Evolutionary conservation across 192 early-diverging fungal species (phyloP).

Genomic region (Chytriomyces confervae): DNA sequence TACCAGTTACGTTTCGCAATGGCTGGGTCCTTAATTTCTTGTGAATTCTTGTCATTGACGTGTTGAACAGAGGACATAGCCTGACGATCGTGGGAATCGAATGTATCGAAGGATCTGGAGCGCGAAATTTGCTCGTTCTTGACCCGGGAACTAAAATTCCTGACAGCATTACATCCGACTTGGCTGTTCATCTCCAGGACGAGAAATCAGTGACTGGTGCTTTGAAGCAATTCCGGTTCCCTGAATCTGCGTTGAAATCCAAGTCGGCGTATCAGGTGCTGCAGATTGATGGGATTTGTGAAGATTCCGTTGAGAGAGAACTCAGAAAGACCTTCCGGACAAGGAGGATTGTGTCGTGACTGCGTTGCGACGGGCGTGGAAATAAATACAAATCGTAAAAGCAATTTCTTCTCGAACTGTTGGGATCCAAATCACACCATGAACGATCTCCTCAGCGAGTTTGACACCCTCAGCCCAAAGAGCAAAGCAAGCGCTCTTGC

Average conservation of each 20-base stretch:
- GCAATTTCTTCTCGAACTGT: too few relatives aligned
- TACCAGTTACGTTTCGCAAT: conserved; percentile 17
- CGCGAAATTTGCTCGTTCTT: conserved; percentile 17
- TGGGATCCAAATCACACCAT: too few relatives aligned
- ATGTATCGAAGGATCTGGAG: background rate
- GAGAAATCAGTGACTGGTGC: background rate
- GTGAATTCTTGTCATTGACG: background rate
- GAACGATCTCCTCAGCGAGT: too few relatives aligned
- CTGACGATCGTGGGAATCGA: conserved; percentile 25
- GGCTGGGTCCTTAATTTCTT: background rate
- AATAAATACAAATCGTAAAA: too few relatives aligned
- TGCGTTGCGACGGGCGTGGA: too few relatives aligned
- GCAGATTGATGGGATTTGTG: background rate
- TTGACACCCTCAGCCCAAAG: too few relatives aligned
- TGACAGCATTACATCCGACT: background rate
- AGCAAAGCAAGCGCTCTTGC: too few relatives aligned
- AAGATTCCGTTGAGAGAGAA: background rate
- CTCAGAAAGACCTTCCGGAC: background rate
- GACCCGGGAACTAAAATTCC: background rate
- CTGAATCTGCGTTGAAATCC: conserved; percentile 5
- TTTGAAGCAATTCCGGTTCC: conserved; percentile 10
- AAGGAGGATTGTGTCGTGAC: background rate
- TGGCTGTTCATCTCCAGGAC: conserved; percentile 2
- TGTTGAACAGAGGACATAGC: conserved; percentile 2
- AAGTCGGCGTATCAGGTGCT: conserved; percentile 19